phyloP scores from a whole-genome alignment of 2,329 filamentous ascomycete genomes.

The Sporothrix pallida region DNA sequence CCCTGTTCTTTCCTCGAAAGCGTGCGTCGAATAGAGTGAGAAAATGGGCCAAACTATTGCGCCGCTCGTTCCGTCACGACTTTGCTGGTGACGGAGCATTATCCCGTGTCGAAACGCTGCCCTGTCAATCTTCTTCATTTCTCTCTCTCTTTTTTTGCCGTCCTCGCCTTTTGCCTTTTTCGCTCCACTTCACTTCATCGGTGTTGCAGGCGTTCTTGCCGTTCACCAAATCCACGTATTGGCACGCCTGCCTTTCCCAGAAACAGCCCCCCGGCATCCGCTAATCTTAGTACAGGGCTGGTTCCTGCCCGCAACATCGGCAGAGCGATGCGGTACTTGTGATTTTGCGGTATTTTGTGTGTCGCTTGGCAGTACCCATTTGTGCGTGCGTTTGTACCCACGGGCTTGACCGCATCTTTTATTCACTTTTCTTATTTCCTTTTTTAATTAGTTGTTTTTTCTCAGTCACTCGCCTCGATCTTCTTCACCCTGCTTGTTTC shows the following conservation, averaged over 20 bases:
- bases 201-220: neutral
- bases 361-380: neutral
- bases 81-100: neutral
- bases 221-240: constrained; percentile 14
- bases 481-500: constrained; percentile 2
- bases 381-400: neutral
- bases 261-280: constrained; percentile 34
- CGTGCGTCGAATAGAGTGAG: constrained; percentile 6
- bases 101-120: constrained; percentile 12
- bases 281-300: constrained; percentile 36
- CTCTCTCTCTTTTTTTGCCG: neutral
- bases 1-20: constrained; percentile 1
- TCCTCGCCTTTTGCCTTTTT: neutral
- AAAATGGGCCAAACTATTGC: constrained; percentile 1
- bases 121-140: neutral
- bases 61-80: constrained; percentile 27
- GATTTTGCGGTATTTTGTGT: neutral
- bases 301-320: constrained; percentile 30
- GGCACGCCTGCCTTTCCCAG: constrained; percentile 13
- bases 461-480: neutral
- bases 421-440: neutral
- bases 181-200: neutral
- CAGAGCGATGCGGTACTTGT: constrained; percentile 30
- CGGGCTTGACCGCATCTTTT: constrained; percentile 25
- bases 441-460: constrained; percentile 3